Evolutionary conservation across 73 alveolate genomes (phyloP).

Genomic region (Uronychia setigera): DNA sequence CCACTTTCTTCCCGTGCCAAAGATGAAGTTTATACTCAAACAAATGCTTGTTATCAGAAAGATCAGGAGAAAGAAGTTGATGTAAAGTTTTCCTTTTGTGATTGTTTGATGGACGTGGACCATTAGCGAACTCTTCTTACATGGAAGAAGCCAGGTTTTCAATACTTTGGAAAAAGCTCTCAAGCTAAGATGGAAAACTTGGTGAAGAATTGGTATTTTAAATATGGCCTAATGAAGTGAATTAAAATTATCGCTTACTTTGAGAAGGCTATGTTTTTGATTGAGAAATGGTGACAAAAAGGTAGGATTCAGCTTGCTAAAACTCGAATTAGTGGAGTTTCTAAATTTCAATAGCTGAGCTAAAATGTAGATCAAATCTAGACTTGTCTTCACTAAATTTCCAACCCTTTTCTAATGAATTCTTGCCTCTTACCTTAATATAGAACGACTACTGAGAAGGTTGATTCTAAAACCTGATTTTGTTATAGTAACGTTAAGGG

Average conservation of each 20-base stretch:
- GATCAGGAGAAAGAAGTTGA: background rate
- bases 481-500: constrained; percentile 49
- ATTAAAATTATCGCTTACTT: background rate
- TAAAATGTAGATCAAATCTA: constrained; percentile 25
- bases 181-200: constrained; percentile 83
- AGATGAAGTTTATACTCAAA: constrained; percentile 93
- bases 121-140: background rate
- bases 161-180: background rate
- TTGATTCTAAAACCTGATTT: constrained; percentile 56
- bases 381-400: constrained; percentile 44
- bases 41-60: background rate
- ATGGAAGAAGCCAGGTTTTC: background rate
- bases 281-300: background rate
- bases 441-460: constrained; percentile 11
- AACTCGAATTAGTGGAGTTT: constrained; percentile 8
- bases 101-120: constrained; percentile 5
- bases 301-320: background rate
- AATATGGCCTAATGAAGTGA: background rate
- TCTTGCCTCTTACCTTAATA: background rate
- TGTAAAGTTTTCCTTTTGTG: background rate
- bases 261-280: background rate
- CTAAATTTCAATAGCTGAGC: constrained; percentile 36
- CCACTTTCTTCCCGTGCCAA: constrained; percentile 97
- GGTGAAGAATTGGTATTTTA: constrained; percentile 71
- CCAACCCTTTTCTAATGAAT: constrained; percentile 65